These are phyloP conservation scores for Peltaster fructicola DNA, from an alignment of 2,329 filamentous ascomycete genomes.

Conservation along the genomic window DNA sequence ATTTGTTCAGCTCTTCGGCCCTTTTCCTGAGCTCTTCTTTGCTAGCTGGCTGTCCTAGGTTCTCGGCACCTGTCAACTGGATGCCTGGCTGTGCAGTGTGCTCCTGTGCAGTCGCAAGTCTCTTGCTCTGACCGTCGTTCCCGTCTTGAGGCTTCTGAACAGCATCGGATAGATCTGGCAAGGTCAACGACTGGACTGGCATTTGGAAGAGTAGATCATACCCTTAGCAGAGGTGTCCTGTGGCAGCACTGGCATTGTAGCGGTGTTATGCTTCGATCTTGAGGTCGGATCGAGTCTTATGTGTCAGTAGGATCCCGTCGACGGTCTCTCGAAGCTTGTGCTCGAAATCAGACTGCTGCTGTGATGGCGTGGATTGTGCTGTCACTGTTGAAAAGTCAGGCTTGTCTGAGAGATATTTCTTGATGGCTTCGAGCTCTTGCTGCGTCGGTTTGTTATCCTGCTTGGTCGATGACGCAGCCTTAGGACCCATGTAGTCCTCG, in stretches of 20 bases:
- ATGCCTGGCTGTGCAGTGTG: conserved; percentile 27
- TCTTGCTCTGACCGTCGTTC: too few relatives aligned
- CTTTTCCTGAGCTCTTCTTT: conserved; percentile 34
- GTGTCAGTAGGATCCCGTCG: not conserved
- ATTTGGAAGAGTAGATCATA: too few relatives aligned
- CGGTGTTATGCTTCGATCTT: not conserved
- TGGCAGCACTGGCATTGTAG: conserved; percentile 1
- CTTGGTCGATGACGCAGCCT: too few relatives aligned
- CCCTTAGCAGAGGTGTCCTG: too few relatives aligned
- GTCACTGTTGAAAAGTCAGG: not conserved
- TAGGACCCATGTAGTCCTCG: too few relatives aligned
- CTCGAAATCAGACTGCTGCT: not conserved
- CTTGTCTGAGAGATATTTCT: not conserved
- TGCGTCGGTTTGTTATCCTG: too few relatives aligned
- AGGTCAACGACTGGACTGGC: too few relatives aligned
- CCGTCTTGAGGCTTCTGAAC: too few relatives aligned
- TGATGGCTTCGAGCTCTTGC: not conserved
- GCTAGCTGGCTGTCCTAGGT: conserved; percentile 26
- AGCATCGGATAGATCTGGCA: too few relatives aligned
- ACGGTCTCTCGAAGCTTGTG: not conserved
- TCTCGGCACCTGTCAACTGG: too few relatives aligned
- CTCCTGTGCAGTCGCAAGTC: conserved; percentile 20
- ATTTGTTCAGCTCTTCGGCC: conserved; percentile 33
- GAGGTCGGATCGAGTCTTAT: not conserved
- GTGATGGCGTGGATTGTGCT: not conserved